Percentiles rank a stretch among this genome's conserved stretches.
phyloP scores from a whole-genome alignment of 768 basidiomycete genomes.

The Suillus sp. region DNA sequence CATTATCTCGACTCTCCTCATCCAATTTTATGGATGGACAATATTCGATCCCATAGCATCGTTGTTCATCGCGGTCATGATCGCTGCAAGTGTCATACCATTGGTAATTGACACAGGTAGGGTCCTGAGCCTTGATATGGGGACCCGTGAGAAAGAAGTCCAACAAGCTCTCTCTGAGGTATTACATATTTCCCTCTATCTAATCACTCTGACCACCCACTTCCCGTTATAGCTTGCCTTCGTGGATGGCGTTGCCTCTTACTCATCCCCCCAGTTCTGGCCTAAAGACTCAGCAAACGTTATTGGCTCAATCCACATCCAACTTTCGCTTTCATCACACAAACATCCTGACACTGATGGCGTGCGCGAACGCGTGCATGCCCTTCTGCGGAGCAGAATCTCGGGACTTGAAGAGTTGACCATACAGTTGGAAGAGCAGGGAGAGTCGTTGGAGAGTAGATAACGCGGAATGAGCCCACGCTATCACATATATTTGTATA shows the following conservation, averaged over 20 bases:
- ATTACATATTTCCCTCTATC: conserved; percentile 22
- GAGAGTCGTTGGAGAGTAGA: neutral
- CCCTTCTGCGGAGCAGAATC: conserved; percentile 69
- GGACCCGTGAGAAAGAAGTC: conserved; percentile 56
- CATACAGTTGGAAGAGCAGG: conserved; percentile 71
- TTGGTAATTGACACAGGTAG: conserved; percentile 92
- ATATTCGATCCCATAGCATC: conserved; percentile 99
- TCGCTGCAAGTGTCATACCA: conserved; percentile 93
- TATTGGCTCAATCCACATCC: conserved; percentile 91
- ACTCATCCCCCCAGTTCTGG: conserved; percentile 88
- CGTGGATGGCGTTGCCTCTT: conserved; percentile 81
- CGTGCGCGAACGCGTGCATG: conserved; percentile 76
- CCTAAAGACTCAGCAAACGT: conserved; percentile 86
- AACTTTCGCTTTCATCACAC: conserved; percentile 65
- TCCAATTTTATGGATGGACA: conserved; percentile 97
- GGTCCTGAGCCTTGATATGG: conserved; percentile 84
- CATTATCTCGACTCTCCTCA: conserved; percentile 93
- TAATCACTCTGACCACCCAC: neutral
- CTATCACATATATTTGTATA: conserved; percentile 6
- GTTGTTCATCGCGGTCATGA: conserved; percentile 92
- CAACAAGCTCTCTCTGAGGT: conserved; percentile 67
- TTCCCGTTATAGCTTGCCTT: conserved; percentile 55
- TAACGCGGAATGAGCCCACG: neutral
- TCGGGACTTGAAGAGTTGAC: conserved; percentile 85
- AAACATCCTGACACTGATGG: conserved; percentile 69